phyloP scores from a whole-genome alignment of 305 asterid species.

The Fraxinus nigra region DNA sequence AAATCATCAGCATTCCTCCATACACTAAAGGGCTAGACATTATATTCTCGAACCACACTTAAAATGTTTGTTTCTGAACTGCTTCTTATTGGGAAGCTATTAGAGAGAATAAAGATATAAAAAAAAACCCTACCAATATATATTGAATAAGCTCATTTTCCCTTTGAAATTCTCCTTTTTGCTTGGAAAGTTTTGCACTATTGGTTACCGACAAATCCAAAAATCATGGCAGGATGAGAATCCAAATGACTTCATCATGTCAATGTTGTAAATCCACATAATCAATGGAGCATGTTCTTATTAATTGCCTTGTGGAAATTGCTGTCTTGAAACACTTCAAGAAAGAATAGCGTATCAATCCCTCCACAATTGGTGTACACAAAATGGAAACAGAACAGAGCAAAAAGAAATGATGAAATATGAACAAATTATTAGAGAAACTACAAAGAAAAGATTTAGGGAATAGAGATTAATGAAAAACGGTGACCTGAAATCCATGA shows the following conservation, averaged over 20 bases:
- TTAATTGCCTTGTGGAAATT: no score
- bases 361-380: neutral
- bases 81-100: neutral
- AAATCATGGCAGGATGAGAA: neutral
- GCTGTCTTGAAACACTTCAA: no score
- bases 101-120: no score
- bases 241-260: neutral
- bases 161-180: neutral
- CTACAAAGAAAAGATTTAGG: neutral
- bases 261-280: neutral
- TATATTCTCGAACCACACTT: no score
- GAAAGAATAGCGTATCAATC: no score
- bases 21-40: no score
- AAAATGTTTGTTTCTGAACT: no score
- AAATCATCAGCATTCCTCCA: no score
- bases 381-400: neutral
- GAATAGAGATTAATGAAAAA: neutral
- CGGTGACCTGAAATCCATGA: neutral
- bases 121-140: neutral
- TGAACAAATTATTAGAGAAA: neutral
- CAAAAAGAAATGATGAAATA: neutral
- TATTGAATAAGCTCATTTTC: neutral
- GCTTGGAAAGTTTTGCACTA: no score
- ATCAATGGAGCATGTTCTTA: neutral
- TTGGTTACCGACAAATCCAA: neutral